Conservation (phyloP, 192 early-diverging fungal species). For the Podila epigama region DNA sequence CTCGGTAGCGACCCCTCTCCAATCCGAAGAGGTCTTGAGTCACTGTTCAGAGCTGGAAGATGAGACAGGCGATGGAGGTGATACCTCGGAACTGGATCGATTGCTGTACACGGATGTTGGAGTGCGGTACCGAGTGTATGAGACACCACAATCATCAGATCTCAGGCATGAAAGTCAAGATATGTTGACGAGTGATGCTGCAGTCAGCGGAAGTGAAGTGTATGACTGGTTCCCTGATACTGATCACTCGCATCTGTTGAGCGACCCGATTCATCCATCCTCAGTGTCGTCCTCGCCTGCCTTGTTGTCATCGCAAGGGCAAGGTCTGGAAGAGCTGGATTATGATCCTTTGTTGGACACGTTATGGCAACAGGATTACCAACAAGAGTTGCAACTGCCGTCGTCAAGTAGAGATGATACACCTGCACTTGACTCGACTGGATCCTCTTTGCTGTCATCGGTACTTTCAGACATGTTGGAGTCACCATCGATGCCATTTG, state of each 20-base stretch:
- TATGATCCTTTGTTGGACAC: constrained; percentile 19
- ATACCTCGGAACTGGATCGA: constrained; percentile 24
- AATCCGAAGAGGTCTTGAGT: background rate
- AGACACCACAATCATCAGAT: constrained; percentile 24
- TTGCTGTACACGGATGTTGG: constrained; percentile 41
- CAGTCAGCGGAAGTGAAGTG: constrained; percentile 1
- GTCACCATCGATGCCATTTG: background rate
- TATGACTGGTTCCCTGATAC: constrained; percentile 47
- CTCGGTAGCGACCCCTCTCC: background rate
- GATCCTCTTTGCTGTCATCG: constrained; percentile 9
- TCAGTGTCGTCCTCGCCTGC: constrained; percentile 33
- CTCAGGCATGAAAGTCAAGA: background rate
- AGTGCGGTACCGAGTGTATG: constrained; percentile 19
- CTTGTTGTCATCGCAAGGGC: constrained; percentile 18
- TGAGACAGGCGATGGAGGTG: constrained; percentile 13
- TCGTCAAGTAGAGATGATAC: constrained; percentile 25
- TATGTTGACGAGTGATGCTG: constrained; percentile 8
- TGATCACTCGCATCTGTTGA: no score
- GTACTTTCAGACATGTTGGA: constrained; percentile 14
- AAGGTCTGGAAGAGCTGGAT: constrained; percentile 14
- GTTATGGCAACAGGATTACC: constrained; percentile 22
- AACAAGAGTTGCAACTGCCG: background rate
- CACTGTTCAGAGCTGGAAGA: constrained; percentile 2
- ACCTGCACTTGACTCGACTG: constrained; percentile 16
- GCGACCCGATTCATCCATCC: constrained; percentile 22